phyloP scores from a whole-genome alignment of 1,139 yeast species.

The Nakaseomyces nivariensis region DNA sequence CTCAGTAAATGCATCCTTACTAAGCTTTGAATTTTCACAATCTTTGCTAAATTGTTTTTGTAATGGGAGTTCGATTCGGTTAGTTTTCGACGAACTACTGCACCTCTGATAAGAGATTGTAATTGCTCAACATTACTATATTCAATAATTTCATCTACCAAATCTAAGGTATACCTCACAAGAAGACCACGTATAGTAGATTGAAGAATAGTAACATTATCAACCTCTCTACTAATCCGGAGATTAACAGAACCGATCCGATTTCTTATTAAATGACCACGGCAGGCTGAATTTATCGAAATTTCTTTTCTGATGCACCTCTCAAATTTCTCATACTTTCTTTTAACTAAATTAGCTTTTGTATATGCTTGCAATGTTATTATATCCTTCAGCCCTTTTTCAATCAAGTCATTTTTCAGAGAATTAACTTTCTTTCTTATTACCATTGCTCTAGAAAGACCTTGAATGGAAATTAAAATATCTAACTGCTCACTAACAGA shows the following conservation, averaged over 20 bases:
- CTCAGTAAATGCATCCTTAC: conserved; percentile 62
- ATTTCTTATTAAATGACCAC: conserved; percentile 24
- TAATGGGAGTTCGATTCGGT: conserved; percentile 43
- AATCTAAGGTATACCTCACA: conserved; percentile 40
- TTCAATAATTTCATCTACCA: conserved; percentile 42
- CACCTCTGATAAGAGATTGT: conserved; percentile 35
- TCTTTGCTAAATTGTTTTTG: conserved; percentile 41
- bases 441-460: not conserved
- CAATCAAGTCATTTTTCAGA: not conserved
- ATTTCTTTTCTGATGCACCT: not conserved
- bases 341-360: not conserved
- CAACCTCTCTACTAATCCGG: not conserved
- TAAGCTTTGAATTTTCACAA: conserved; percentile 64
- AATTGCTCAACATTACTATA: conserved; percentile 29
- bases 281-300: conserved; percentile 6
- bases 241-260: not conserved
- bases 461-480: not conserved
- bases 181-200: conserved; percentile 39
- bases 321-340: not conserved
- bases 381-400: not conserved
- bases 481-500: not conserved
- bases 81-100: conserved; percentile 23
- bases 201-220: conserved; percentile 31
- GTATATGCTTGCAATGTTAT: not conserved
- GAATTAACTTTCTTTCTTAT: not conserved